Evolutionary conservation across 768 basidiomycete species (phyloP), one percentile per base, ranked within the genome.

Genomic region (Hypholoma sublateritium): DNA sequence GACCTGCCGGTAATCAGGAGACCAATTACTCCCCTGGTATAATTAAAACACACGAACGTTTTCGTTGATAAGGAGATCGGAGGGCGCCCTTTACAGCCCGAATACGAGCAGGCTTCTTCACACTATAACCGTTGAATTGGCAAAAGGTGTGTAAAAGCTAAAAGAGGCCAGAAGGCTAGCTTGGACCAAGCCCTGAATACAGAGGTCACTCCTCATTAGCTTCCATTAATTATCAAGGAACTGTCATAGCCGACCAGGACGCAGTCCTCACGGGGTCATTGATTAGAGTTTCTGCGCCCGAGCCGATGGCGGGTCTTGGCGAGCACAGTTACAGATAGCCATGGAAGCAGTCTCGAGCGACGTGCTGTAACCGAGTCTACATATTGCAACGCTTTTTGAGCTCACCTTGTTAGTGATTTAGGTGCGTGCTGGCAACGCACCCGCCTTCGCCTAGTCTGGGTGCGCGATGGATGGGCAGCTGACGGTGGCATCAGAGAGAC

Each of bases 291-390:
- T 32, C 9, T 2, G 3, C 3, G 12, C 12, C 14, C 28, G n/a
- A 12, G 4, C 36, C 48, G 25, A 28, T 36, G 9, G 48, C 48
- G 48, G 48, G 24, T 12, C 34, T 35, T 35, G 17, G 48, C 48
- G 48, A 32, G 17, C 36, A 19, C 48, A 21, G 36, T 36, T 21
- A 17, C 36, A 35, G 9, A 24, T 25, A 37, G 50, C 24, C 50
- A 51, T 51, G 21, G 37, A 35, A 24, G 19, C 39, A 17, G 50
- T 39, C 37, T 41, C 50, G 50, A 51, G 28, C 50, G 50, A 51
- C 50, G 17, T 41, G 24, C 16, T 37, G 24, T 36, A 35, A 51
- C n/a, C 9, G 19, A 11, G 19, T 41, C 39, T 41, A 37, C 17
- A 50, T 50, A 17, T n/a, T 37, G 11, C 37, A 6, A 14, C 6